These are phyloP conservation scores for Tritrichomonas foetus DNA, from an alignment of 208 protist genomes.

Conservation along the genomic window DNA sequence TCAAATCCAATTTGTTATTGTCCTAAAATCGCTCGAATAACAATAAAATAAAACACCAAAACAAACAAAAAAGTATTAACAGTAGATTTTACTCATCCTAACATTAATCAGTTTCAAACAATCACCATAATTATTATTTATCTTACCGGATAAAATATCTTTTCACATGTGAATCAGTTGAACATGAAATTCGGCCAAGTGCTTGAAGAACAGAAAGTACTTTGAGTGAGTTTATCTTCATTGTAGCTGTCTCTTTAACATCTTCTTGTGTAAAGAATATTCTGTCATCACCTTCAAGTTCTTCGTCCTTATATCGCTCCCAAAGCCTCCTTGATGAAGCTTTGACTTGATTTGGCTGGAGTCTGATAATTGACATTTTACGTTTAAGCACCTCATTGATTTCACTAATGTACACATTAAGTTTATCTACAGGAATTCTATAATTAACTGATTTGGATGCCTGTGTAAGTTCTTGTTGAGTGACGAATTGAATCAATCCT, in stretches of 20 bases:
- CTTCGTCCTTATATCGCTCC: background rate
- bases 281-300: background rate
- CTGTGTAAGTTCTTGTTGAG: background rate
- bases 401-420: background rate
- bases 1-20: too few species aligned
- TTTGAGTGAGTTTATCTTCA: background rate
- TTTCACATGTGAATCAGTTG: background rate
- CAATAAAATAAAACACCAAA: too few species aligned
- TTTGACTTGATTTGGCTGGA: background rate
- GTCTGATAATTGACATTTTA: background rate
- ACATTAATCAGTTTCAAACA: too few species aligned
- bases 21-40: too few species aligned
- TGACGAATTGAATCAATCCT: background rate
- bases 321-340: background rate
- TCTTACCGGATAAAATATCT: background rate
- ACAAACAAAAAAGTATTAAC: too few species aligned
- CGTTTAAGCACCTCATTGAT: background rate
- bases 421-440: background rate
- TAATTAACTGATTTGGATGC: background rate
- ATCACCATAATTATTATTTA: too few species aligned
- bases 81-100: too few species aligned
- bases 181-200: background rate
- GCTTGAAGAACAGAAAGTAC: background rate
- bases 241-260: background rate
- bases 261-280: background rate